Conservation (phyloP, 2,329 filamentous ascomycete genomes). For the Coniochaeta pulveracea region DNA sequence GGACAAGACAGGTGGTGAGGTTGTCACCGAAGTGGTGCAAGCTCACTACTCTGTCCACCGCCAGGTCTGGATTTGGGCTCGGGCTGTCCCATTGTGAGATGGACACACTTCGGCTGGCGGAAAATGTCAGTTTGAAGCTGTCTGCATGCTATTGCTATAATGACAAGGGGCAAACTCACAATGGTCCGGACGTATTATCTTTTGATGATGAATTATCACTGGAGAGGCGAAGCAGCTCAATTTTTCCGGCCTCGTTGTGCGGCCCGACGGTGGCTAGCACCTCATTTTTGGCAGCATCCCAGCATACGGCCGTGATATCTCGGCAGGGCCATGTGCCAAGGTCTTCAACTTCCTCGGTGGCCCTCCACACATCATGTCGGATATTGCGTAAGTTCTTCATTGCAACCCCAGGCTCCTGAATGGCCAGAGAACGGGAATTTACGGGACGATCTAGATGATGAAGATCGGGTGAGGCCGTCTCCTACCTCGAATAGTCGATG, state of each 20-base stretch:
- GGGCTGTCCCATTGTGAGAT: constrained; percentile 86
- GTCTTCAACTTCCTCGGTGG: no score
- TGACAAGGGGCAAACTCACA: constrained; percentile 23
- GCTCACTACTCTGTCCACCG: constrained; percentile 63
- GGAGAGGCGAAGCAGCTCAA: constrained; percentile 55
- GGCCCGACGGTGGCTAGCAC: constrained; percentile 80
- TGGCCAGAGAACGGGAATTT: neutral
- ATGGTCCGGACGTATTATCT: constrained; percentile 23
- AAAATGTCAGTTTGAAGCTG: neutral
- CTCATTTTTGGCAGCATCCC: constrained; percentile 71
- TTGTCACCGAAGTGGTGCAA: constrained; percentile 81
- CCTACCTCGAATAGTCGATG: no score
- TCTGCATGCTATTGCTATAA: no score
- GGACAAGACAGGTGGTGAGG: constrained; percentile 65
- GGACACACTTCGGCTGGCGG: constrained; percentile 17
- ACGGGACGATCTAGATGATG: neutral
- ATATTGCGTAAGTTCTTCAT: constrained; percentile 89
- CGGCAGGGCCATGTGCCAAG: no score
- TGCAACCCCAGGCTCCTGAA: constrained; percentile 8
- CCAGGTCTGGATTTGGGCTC: constrained; percentile 64
- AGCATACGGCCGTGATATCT: constrained; percentile 65
- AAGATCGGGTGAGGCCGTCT: no score
- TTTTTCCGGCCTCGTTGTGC: constrained; percentile 52
- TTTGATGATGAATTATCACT: constrained; percentile 27
- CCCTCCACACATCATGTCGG: constrained; percentile 53